Conservation (phyloP, 441 rosid species). For the Pelargonium australe region DNA sequence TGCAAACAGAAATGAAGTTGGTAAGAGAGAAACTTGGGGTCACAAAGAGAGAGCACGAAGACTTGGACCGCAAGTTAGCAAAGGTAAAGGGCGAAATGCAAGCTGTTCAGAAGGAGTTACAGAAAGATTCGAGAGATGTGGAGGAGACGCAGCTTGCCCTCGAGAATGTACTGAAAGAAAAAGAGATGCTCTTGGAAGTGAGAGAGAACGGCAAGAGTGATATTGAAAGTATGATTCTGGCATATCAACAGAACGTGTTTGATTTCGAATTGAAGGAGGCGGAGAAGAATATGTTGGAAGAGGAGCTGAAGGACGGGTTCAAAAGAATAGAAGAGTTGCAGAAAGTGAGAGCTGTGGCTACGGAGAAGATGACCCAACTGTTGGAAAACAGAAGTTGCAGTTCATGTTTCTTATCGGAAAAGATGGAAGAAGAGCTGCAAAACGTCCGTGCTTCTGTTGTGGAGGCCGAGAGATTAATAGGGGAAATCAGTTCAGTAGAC, state of each 20-base stretch:
- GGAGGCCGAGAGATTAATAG: conserved; percentile 38
- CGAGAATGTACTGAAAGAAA: conserved; percentile 42
- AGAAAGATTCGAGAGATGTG: conserved; percentile 33
- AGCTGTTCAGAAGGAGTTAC: conserved; percentile 35
- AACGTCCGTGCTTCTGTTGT: conserved; percentile 26
- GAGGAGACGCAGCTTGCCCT: conserved; percentile 46
- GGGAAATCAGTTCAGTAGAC: not conserved
- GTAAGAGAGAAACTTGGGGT: conserved; percentile 44
- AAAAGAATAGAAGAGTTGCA: conserved; percentile 32
- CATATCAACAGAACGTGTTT: conserved; percentile 48
- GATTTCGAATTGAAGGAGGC: conserved; percentile 45
- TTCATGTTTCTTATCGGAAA: conserved; percentile 25
- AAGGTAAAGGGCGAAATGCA: conserved; percentile 44
- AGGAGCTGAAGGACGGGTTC: conserved; percentile 9
- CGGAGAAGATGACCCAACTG: conserved; percentile 26
- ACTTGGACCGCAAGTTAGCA: conserved; percentile 29
- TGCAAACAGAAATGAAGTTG: conserved; percentile 47
- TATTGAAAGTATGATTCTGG: conserved; percentile 40
- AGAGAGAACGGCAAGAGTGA: conserved; percentile 49
- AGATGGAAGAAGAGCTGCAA: conserved; percentile 38
- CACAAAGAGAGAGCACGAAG: conserved; percentile 38
- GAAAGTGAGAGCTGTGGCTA: conserved; percentile 24
- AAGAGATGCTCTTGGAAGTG: conserved; percentile 44
- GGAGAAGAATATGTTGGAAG: conserved; percentile 34
- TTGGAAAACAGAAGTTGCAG: conserved; percentile 23